These are phyloP conservation scores for Carex littledalei DNA, from an alignment of 176 grass and related monocot genomes.

Conservation along the genomic window DNA sequence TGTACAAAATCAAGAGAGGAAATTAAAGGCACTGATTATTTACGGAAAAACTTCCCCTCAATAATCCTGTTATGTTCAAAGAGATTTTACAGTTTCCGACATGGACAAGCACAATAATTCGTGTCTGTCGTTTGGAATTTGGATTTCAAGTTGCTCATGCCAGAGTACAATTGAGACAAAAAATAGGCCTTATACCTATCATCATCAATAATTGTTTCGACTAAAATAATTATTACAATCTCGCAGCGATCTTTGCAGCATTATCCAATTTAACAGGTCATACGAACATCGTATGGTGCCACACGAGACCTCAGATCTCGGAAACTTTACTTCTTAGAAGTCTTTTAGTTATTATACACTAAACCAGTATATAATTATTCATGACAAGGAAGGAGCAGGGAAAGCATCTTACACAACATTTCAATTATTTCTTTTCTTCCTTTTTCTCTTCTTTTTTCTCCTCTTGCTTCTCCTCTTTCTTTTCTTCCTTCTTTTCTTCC, in stretches of 20 bases:
- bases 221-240: neutral
- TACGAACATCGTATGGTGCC: neutral
- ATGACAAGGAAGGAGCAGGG: neutral
- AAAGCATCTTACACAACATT: neutral
- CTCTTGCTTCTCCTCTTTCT: conserved; percentile 22
- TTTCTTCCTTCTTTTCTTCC: conserved; percentile 31
- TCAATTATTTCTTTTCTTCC: conserved; percentile 8
- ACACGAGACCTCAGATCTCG: neutral
- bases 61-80: neutral
- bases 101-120: neutral
- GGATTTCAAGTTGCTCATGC: neutral
- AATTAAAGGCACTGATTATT: neutral
- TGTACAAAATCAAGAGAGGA: neutral
- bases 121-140: neutral
- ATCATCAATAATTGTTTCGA: neutral
- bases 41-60: neutral
- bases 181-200: neutral
- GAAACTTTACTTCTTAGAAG: neutral
- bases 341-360: neutral
- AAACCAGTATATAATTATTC: neutral
- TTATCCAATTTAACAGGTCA: neutral
- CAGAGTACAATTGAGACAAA: neutral
- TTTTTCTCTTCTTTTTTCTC: conserved; percentile 24
- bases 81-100: neutral
- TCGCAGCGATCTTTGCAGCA: neutral